Conservation (phyloP, 495 filamentous ascomycete species). For the Elaphomyces granulatus region DNA sequence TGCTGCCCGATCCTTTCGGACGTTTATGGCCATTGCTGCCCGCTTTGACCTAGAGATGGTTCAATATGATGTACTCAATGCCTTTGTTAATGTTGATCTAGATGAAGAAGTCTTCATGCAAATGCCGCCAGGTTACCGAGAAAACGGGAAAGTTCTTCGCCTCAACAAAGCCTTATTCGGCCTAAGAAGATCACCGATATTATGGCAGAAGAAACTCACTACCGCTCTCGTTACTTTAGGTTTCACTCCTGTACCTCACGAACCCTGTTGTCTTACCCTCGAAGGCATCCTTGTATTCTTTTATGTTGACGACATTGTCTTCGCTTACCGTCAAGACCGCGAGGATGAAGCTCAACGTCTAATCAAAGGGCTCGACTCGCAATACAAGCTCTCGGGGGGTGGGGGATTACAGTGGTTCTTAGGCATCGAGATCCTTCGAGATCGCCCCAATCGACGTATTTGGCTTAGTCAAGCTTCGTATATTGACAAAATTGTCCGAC, state of each 20-base stretch:
- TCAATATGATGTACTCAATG: conserved; percentile 13
- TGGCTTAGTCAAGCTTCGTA: not conserved
- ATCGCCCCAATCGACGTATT: not conserved
- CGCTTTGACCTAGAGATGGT: conserved; percentile 7
- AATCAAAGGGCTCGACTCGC: conserved; percentile 3
- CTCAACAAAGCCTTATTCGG: conserved; percentile 13
- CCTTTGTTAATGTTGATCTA: conserved; percentile 15
- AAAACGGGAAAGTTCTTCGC: conserved; percentile 1
- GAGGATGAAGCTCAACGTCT: conserved; percentile 4
- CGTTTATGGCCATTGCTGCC: conserved; percentile 10
- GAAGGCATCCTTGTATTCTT: conserved; percentile 12
- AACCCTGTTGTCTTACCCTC: conserved; percentile 11
- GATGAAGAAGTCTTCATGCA: conserved; percentile 8
- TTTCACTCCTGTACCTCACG: conserved; percentile 7
- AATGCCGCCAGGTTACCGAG: conserved; percentile 6
- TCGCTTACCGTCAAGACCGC: not conserved
- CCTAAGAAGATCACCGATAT: conserved; percentile 10
- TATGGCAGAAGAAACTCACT: conserved; percentile 13
- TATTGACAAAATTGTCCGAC: not conserved
- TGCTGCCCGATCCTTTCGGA: conserved; percentile 11
- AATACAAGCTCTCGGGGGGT: conserved; percentile 4
- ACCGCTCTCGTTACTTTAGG: conserved; percentile 8
- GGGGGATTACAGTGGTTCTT: conserved; percentile 8
- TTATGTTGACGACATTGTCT: conserved; percentile 14
- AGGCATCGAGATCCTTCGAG: conserved; percentile 3